A percentile compares a stretch with the other conserved stretches of the same genome.
Evolutionary conservation across 768 basidiomycete genomes (phyloP).

Genomic region (Russula ochroleuca): DNA sequence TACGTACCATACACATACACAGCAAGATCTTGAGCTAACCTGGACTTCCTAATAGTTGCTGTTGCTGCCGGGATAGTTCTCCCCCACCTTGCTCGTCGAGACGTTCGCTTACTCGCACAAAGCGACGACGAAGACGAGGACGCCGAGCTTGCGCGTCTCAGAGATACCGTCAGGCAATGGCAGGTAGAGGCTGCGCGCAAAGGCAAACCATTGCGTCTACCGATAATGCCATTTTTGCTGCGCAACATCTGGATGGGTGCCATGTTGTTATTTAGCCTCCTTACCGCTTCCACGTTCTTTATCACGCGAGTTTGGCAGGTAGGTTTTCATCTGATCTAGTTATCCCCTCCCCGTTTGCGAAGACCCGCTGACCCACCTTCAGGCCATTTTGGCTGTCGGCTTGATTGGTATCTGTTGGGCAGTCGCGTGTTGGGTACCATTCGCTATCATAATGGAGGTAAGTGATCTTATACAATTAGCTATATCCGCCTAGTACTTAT

Average conservation of each 20-base stretch:
- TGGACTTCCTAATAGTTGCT: constrained; percentile 54
- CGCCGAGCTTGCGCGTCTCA: constrained; percentile 64
- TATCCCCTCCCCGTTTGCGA: not conserved
- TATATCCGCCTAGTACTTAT: not conserved
- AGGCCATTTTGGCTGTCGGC: constrained; percentile 80
- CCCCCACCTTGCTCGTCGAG: constrained; percentile 77
- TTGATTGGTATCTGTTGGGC: constrained; percentile 94
- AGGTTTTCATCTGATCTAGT: not conserved
- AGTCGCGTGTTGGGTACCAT: constrained; percentile 96
- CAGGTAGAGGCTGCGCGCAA: constrained; percentile 74
- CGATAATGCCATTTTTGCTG: constrained; percentile 85
- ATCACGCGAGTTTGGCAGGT: constrained; percentile 74
- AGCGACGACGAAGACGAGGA: constrained; percentile 70
- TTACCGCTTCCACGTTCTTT: constrained; percentile 85
- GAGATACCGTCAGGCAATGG: constrained; percentile 73
- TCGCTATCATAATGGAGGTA: constrained; percentile 97
- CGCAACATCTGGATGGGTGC: constrained; percentile 94
- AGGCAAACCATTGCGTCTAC: constrained; percentile 71
- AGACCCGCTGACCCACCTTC: constrained; percentile 4
- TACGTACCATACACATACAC: constrained; percentile 37
- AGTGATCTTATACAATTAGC: constrained; percentile 24
- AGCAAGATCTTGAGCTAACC: constrained; percentile 15
- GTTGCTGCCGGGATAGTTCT: constrained; percentile 77
- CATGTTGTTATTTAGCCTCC: constrained; percentile 68
- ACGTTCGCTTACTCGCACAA: constrained; percentile 70